Percentiles rank a stretch among this genome's conserved stretches.
Evolutionary conservation across 1,284 basidiomycete genomes (phyloP).

Genomic region (Tylopilus sp.): DNA sequence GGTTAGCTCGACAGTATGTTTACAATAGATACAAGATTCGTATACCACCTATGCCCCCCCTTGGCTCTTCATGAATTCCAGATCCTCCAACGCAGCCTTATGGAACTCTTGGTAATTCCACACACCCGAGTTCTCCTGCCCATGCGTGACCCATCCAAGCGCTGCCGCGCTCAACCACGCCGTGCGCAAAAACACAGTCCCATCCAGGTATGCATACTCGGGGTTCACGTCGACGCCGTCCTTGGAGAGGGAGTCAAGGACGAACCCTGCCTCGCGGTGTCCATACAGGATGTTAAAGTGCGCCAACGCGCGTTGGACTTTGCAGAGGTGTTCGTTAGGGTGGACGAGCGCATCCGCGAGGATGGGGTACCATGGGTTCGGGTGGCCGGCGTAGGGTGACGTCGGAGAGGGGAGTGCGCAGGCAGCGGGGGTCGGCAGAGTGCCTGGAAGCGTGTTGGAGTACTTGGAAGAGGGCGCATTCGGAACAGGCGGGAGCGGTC

Average conservation of each 20-base stretch:
- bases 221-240: conserved; percentile 37
- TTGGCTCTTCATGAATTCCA: conserved; percentile 34
- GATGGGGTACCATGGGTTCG: conserved; percentile 46
- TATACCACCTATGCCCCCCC: conserved; percentile 21
- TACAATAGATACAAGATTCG: background rate
- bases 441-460: conserved; percentile 34
- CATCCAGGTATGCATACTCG: conserved; percentile 62
- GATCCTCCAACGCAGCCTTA: conserved; percentile 33
- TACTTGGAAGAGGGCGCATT: conserved; percentile 30
- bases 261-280: conserved; percentile 48
- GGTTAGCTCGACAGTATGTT: background rate
- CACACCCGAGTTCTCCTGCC: conserved; percentile 43
- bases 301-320: conserved; percentile 66
- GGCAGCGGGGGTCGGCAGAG: conserved; percentile 48
- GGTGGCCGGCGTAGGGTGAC: conserved; percentile 37
- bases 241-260: conserved; percentile 35
- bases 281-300: conserved; percentile 66
- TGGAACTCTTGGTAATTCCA: conserved; percentile 47
- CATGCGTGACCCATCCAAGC: conserved; percentile 66
- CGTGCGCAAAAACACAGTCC: conserved; percentile 66
- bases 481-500: conserved; percentile 34
- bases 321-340: conserved; percentile 73
- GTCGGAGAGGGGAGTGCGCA: conserved; percentile 25
- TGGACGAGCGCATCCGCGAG: conserved; percentile 43
- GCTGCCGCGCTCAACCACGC: conserved; percentile 62